phyloP scores from a whole-genome alignment of 179 eudicot species.

The Beta macrorhiza region DNA sequence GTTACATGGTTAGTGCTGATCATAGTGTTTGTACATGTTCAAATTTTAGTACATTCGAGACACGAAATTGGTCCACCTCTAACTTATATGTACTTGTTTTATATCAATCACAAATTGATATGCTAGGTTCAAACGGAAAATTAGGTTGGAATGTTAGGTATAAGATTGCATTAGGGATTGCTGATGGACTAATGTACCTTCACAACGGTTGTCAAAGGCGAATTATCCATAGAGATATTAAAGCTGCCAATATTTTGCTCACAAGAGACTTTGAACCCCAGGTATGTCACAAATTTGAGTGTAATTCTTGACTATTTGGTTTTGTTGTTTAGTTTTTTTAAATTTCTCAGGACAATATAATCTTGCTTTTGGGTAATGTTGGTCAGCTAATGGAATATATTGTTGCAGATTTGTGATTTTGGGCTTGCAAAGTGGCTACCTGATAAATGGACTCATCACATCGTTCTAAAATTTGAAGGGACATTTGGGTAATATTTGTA shows the following conservation, averaged over 20 bases:
- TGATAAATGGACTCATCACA: constrained; percentile 85
- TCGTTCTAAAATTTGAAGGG: constrained; percentile 81
- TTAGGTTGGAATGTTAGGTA: constrained; percentile 34
- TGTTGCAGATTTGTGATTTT: constrained; percentile 82
- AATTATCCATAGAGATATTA: constrained; percentile 45
- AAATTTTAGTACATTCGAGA: too few relatives aligned
- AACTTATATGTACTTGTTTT: not conserved
- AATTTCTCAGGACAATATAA: not conserved
- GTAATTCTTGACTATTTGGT: not conserved
- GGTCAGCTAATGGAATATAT: not conserved
- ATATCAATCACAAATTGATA: not conserved
- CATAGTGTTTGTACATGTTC: not conserved
- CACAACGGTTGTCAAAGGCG: constrained; percentile 44
- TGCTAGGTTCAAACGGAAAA: constrained; percentile 37
- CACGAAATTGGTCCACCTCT: not conserved
- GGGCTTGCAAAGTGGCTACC: constrained; percentile 97
- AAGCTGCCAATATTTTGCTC: constrained; percentile 45
- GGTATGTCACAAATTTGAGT: constrained; percentile 13
- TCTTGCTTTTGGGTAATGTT: not conserved
- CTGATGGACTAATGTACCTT: constrained; percentile 42
- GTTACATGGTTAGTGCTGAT: constrained; percentile 30
- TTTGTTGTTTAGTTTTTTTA: not conserved
- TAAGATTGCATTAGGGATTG: constrained; percentile 41
- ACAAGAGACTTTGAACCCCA: constrained; percentile 39
- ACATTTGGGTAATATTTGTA: constrained; percentile 67